Conservation (phyloP, 257 asterid genomes). For the Forsythia suspensa region DNA sequence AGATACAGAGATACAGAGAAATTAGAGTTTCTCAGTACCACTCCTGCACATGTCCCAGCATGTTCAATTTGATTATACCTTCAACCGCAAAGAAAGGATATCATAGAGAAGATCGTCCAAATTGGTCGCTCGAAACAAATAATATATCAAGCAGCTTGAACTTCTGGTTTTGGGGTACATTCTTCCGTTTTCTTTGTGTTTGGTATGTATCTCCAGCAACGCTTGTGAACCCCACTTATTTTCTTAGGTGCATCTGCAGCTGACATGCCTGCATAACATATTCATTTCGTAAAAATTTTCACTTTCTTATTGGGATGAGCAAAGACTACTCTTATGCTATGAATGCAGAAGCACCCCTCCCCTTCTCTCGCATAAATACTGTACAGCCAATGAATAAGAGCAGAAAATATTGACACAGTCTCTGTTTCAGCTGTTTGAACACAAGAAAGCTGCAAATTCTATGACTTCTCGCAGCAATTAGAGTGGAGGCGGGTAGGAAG, state of each 20-base stretch:
- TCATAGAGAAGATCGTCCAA: not conserved
- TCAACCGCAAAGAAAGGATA: not conserved
- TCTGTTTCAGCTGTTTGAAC: not conserved
- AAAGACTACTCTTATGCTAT: not conserved
- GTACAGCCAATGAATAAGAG: not conserved
- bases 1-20: not conserved
- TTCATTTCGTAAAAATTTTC: not conserved
- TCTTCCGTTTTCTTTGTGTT: constrained; percentile 38
- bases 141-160: constrained; percentile 43
- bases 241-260: constrained; percentile 88
- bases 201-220: constrained; percentile 86
- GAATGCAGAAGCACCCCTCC: not conserved
- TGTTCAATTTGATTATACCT: not conserved
- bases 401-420: not conserved
- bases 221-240: constrained; percentile 93
- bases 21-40: not conserved
- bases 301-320: not conserved
- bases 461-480: not conserved
- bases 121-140: not conserved
- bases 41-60: not conserved
- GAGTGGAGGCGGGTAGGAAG: not conserved
- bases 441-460: not conserved
- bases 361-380: no score
- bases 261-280: constrained; percentile 52
- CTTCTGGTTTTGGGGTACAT: constrained; percentile 39